phyloP scores from a whole-genome alignment of 768 basidiomycete species.

The Cyclocybe cylindracea region DNA sequence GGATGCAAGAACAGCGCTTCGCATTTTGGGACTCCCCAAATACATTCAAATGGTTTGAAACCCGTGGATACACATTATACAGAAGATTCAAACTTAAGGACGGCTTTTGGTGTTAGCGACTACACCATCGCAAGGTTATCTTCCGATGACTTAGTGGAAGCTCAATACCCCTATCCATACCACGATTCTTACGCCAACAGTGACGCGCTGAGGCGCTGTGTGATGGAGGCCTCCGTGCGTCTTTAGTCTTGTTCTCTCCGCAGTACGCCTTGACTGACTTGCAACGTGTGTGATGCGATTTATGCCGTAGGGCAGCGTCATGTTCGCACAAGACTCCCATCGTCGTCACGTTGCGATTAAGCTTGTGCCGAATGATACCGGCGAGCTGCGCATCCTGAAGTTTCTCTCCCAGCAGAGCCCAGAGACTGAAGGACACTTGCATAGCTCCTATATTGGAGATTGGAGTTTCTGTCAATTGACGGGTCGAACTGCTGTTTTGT shows the following conservation, averaged over 20 bases:
- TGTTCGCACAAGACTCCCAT: constrained; percentile 23
- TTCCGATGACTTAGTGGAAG: background rate
- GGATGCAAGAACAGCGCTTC: background rate
- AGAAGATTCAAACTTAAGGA: too few species aligned
- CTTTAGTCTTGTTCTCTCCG: background rate
- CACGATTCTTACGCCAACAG: background rate
- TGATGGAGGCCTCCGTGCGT: background rate
- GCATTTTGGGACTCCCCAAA: constrained; percentile 3
- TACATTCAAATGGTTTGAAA: background rate
- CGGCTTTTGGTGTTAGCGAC: too few species aligned
- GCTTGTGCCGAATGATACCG: constrained; percentile 13
- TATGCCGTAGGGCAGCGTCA: background rate
- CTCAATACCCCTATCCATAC: constrained; percentile 6
- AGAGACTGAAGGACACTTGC: constrained; percentile 5
- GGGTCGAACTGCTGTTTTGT: constrained; percentile 20
- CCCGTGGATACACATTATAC: constrained; percentile 1
- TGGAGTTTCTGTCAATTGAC: constrained; percentile 21
- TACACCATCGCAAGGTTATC: background rate
- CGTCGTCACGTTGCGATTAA: constrained; percentile 28
- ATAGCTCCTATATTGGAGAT: constrained; percentile 24
- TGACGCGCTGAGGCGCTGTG: background rate
- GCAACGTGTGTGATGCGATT: too few species aligned
- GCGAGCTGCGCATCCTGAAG: constrained; percentile 20
- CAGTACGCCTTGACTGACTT: background rate
- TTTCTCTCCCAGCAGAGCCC: constrained; percentile 15